Percentiles rank a stretch among this genome's conserved stretches.
phyloP scores from a whole-genome alignment of 345 rosid species.

The Aegle marmelos region DNA sequence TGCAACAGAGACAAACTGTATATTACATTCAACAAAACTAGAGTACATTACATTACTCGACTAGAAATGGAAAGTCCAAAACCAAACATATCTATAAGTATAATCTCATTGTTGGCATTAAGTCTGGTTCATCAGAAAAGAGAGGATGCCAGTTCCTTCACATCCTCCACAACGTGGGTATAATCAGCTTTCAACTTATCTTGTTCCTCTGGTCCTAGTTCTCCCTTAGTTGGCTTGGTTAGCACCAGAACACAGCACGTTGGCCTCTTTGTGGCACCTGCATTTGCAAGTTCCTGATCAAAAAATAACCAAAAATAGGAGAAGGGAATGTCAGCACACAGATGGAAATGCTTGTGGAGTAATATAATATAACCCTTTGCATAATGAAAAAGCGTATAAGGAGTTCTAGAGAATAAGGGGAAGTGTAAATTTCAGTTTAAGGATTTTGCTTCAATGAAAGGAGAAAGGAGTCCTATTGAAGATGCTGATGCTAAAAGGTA shows the following conservation, averaged over 20 bases:
- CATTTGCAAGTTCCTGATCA: slow-evolving; percentile 86
- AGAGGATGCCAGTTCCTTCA: slow-evolving; percentile 57
- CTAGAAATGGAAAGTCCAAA: not conserved
- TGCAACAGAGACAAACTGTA: not conserved
- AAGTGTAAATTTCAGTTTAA: not conserved
- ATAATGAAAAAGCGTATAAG: too few relatives aligned
- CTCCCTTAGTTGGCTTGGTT: slow-evolving; percentile 83
- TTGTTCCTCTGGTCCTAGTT: slow-evolving; percentile 59
- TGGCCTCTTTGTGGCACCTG: slow-evolving; percentile 90
- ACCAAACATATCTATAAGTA: not conserved
- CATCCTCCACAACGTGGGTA: slow-evolving; percentile 57
- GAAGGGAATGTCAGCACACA: not conserved
- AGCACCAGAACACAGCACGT: slow-evolving; percentile 89
- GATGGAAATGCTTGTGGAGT: too few relatives aligned
- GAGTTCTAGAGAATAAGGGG: not conserved
- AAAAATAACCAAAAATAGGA: not conserved
- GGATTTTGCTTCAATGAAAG: not conserved
- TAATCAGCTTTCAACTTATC: slow-evolving; percentile 62
- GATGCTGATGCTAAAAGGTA: not conserved
- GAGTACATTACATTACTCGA: not conserved
- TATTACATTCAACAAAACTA: slow-evolving; percentile 6
- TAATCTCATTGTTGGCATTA: not conserved
- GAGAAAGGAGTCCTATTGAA: not conserved
- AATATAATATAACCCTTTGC: too few relatives aligned
- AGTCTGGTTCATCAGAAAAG: slow-evolving; percentile 28